Conservation (phyloP, 2,329 filamentous ascomycete genomes). For the Phyllosticta citriasiana region DNA sequence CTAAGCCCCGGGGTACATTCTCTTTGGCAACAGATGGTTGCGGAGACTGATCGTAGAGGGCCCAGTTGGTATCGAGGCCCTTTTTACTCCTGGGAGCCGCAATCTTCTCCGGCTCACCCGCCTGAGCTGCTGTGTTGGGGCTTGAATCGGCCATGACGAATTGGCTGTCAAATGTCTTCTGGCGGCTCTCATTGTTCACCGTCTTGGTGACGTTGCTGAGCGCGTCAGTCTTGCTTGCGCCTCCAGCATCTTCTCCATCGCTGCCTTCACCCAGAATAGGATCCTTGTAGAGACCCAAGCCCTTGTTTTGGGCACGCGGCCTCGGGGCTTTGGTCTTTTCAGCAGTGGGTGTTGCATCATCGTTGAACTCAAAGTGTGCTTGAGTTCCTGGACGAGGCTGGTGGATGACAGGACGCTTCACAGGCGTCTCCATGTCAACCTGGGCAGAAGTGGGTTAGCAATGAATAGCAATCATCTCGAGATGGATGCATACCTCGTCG, state of each 20-base stretch:
- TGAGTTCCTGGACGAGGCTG: constrained; percentile 71
- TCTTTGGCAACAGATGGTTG: constrained; percentile 13
- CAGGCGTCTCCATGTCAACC: constrained; percentile 42
- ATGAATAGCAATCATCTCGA: background rate
- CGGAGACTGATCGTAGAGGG: constrained; percentile 25
- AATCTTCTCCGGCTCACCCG: constrained; percentile 25
- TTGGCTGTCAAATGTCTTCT: constrained; percentile 67
- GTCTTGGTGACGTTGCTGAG: constrained; percentile 61
- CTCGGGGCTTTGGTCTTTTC: constrained; percentile 36
- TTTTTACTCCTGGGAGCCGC: constrained; percentile 14
- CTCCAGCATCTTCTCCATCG: constrained; percentile 38
- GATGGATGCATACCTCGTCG: constrained; percentile 42
- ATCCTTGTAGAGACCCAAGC: constrained; percentile 66
- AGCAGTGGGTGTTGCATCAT: constrained; percentile 55
- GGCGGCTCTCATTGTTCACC: constrained; percentile 62
- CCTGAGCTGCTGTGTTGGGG: constrained; percentile 33
- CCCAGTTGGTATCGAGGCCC: constrained; percentile 54
- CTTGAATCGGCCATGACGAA: constrained; percentile 66
- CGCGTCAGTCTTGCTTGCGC: constrained; percentile 27
- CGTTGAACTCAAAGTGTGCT: constrained; percentile 73
- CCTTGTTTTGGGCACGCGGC: constrained; percentile 46
- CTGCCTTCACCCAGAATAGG: constrained; percentile 46
- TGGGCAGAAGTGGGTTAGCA: background rate
- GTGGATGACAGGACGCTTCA: constrained; percentile 47
- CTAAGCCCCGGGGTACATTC: constrained; percentile 13